Evolutionary conservation across 768 basidiomycete genomes (phyloP).

Genomic region (Austroboletus festivus): DNA sequence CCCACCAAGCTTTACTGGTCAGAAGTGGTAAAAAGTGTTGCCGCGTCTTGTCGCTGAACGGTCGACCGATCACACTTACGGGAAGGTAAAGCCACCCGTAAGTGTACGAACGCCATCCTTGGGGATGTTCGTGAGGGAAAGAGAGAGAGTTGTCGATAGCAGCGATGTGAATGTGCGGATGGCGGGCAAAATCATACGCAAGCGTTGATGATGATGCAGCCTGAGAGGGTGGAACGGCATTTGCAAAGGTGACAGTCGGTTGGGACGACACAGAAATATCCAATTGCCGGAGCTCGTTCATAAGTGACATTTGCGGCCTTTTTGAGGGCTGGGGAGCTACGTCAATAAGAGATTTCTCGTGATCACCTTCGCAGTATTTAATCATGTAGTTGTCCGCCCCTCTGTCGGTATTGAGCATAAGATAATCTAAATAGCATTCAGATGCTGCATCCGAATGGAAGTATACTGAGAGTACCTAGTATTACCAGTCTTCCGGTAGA

Average conservation of each 20-base stretch:
- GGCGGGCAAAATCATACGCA: constrained; percentile 45
- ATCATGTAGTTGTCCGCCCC: constrained; percentile 90
- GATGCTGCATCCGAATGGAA: neutral
- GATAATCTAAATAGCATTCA: constrained; percentile 54
- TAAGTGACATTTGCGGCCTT: constrained; percentile 64
- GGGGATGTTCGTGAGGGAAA: constrained; percentile 88
- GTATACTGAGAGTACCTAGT: constrained; percentile 47
- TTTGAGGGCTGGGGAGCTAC: constrained; percentile 72
- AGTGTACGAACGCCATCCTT: constrained; percentile 75
- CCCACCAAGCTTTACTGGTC: constrained; percentile 88
- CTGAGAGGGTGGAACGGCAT: constrained; percentile 38
- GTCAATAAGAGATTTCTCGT: constrained; percentile 74
- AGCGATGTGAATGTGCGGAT: constrained; percentile 85
- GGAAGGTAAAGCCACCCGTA: constrained; percentile 89
- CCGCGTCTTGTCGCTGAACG: constrained; percentile 81
- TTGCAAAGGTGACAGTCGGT: constrained; percentile 37
- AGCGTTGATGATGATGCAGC: constrained; percentile 31
- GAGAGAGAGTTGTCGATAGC: constrained; percentile 93
- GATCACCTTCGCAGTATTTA: constrained; percentile 80
- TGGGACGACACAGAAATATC: constrained; percentile 40
- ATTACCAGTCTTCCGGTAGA: constrained; percentile 64
- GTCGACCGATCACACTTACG: constrained; percentile 78
- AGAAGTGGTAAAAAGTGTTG: constrained; percentile 79
- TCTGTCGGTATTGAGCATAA: constrained; percentile 92
- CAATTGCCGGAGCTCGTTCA: constrained; percentile 62